Evolutionary conservation across 345 rosid genomes (phyloP), one percentile per base, ranked within the genome.

Genomic region (Angophora floribunda): DNA sequence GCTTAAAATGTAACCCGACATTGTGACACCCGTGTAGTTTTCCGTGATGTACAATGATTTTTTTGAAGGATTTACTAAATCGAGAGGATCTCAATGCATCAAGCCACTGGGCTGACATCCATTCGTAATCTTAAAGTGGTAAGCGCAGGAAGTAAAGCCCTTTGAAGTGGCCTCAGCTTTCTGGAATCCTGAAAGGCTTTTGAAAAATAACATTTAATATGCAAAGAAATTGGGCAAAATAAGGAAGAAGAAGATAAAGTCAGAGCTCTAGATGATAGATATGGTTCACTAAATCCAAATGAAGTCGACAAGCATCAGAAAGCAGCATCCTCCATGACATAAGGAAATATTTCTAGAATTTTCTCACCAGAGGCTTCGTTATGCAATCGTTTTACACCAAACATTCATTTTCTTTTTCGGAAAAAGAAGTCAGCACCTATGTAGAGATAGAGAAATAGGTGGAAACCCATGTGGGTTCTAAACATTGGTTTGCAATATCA

Each of bases 21-120:
- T 17, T 6, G 0, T 21, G 4, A 17, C 13, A 17, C 0, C 13
- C 1, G 13, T 19, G 0, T 21, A 53, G 1, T 53, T 53, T 53
- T 21, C 26, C 24, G 26, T 53, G 21, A 53, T 3, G 0, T 21
- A 24, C 26, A 21, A 53, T 53, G 11, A 53, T 53, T 19, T 21
- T 52, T 53, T 53, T 24, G 11, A 3, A 53, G 26, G 26, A 21
- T 53, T 53, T 53, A 53, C 59, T 53, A 53, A 53, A 53, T 21
- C 5, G 26, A 21, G 59, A 53, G 59, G 59, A 53, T 53, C 59
- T 53, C 59, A 10, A 53, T 53, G 24, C 11, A 53, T 53, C 59
- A 53, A 53, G 0, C 2, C 59, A 3, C 26, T 7, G 24, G 26
- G 59, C 26, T 53, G 5, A 53, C 59, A 21, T 53, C 59, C 82